Base-by-base conservation (phyloP, 108 stramenopile genomes). In the Craspedostauros australis region DNA sequence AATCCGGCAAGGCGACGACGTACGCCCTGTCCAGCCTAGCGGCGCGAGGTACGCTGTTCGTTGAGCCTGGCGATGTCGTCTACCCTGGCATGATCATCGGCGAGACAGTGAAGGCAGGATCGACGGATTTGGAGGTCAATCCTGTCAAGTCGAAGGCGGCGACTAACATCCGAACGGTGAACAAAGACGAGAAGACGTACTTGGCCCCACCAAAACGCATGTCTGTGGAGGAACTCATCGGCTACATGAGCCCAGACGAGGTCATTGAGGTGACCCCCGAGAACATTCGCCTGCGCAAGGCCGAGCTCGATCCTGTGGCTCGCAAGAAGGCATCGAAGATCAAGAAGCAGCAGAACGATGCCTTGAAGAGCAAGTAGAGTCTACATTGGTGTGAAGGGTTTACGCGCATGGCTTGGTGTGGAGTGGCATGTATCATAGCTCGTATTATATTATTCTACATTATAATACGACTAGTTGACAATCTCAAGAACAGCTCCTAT, bases 41-140 rank as follows among this genome's bases (percentile, higher is more conserved):
- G 50, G 73, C 82, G 15, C 72, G 98, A 3, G 96, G 96, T 5
- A 73, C 68, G 7, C 70, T 99, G 38, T 97, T 99, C 73, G 71
- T 97, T 9, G 84, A 52, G 28, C 91, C 93, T 11, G 84, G 86
- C 0, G 83, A 89, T 36, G 73, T 82, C 41, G 91, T 95, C 5
- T 93, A 96, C 62, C 62, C 87, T 50, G 95, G 98, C 33, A 96
- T 96, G 98, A 82, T 99, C 7, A 78, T 99, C 36, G 98, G 98
- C 4, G 91, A 96, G 59, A 79, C 86, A 61, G 73, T 79, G 24
- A 84, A 87, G 7, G 41, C 36, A 40, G 72, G 74, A 2, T 29
- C 15, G 26, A 50, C 26, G n/a, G 77, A 78, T 39, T 42, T 77
- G 36, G 74, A 85, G 42, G 95, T 96, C 22, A 96, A 96, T 54